phyloP scores from a whole-genome alignment of 129 eudicot genomes.

The Centrapalus pauciflorus region DNA sequence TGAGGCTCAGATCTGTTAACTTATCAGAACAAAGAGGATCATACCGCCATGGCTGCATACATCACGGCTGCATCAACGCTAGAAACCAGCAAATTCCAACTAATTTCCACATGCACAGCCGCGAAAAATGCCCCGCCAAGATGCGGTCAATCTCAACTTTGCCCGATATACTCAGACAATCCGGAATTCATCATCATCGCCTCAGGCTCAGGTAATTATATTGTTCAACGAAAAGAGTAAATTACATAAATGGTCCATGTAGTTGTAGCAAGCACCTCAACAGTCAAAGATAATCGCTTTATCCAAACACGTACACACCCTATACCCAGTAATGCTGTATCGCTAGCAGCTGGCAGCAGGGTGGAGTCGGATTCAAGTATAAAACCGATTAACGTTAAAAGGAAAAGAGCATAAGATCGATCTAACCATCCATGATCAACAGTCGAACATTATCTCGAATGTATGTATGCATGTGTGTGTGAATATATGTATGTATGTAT shows the following conservation, averaged over 20 bases:
- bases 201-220: neutral
- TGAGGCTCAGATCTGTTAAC: slow-evolving; percentile 26
- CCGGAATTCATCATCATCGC: slow-evolving; percentile 10
- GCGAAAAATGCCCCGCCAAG: slow-evolving; percentile 22
- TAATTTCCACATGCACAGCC: neutral
- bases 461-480: no score
- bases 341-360: no score
- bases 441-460: no score
- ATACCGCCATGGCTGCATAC: slow-evolving; percentile 23
- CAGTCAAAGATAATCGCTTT: no score
- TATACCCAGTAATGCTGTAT: no score
- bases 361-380: no score
- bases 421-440: no score
- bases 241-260: neutral
- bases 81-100: neutral
- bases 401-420: no score
- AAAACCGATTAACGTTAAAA: no score
- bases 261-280: no score
- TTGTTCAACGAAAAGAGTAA: neutral
- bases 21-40: slow-evolving; percentile 9
- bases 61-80: neutral
- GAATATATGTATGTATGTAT: neutral
- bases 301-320: no score
- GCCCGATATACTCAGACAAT: slow-evolving; percentile 11
- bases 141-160: slow-evolving; percentile 10